phyloP scores from a whole-genome alignment of 768 basidiomycete species.

The Erythrobasidium yunnanense region DNA sequence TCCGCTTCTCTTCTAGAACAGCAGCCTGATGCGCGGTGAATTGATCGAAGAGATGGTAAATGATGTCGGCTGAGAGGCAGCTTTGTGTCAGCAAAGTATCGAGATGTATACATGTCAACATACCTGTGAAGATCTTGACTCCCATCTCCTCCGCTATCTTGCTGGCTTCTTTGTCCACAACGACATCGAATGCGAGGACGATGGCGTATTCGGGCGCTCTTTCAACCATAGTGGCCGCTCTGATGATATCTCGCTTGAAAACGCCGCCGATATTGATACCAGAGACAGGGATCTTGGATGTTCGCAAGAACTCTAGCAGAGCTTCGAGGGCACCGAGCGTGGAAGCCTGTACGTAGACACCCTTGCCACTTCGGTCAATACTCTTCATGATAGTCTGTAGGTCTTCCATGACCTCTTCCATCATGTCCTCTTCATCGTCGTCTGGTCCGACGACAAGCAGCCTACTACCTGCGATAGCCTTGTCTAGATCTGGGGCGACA shows the following conservation, averaged over 20 bases:
- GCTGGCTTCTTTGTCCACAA: conserved; percentile 86
- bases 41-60: conserved; percentile 93
- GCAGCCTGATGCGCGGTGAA: conserved; percentile 89
- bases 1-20: conserved; percentile 81
- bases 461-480: conserved; percentile 93
- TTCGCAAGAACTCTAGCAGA: conserved; percentile 83
- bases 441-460: conserved; percentile 85
- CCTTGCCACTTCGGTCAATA: conserved; percentile 88
- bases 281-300: conserved; percentile 80
- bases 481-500: conserved; percentile 85
- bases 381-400: conserved; percentile 74
- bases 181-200: conserved; percentile 91
- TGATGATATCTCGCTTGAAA: conserved; percentile 88
- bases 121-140: conserved; percentile 86
- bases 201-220: conserved; percentile 89
- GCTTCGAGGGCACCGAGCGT: conserved; percentile 96
- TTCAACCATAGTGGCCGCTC: conserved; percentile 84
- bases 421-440: conserved; percentile 88
- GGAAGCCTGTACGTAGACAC: conserved; percentile 93
- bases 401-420: conserved; percentile 94
- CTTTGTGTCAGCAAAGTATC: neutral
- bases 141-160: conserved; percentile 86
- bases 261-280: conserved; percentile 97
- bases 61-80: conserved; percentile 74
- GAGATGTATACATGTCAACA: conserved; percentile 12